These are phyloP conservation scores for Paxillus ammoniavirescens DNA, from an alignment of 768 basidiomycete species.

Conservation along the genomic window DNA sequence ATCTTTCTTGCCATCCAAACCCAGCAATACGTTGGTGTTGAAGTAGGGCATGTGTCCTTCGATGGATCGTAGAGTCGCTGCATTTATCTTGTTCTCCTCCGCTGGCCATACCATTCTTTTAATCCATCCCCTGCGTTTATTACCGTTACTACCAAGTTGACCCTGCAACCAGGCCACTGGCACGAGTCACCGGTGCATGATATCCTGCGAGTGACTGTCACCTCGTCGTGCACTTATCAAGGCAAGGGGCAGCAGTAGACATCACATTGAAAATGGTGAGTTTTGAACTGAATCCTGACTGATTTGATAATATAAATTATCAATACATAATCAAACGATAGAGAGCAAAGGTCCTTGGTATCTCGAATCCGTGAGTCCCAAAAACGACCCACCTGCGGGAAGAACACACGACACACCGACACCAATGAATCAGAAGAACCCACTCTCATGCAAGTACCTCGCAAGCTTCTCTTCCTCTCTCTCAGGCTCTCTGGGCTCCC, in stretches of 20 bases:
- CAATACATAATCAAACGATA: not conserved
- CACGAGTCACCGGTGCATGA: no score
- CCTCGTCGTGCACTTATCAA: no score
- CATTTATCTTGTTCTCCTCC: no score
- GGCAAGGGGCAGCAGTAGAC: no score
- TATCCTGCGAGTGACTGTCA: no score
- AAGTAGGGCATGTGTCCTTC: constrained; percentile 1
- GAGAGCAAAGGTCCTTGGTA: not conserved
- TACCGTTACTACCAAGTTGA: no score
- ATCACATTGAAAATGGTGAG: no score
- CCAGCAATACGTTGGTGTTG: not conserved
- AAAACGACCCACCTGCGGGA: not conserved
- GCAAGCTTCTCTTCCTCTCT: constrained; percentile 51
- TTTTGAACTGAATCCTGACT: no score
- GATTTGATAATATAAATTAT: not conserved
- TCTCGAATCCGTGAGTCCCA: not conserved
- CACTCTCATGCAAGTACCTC: constrained; percentile 38
- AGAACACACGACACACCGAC: not conserved
- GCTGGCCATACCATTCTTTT: no score
- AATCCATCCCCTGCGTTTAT: no score
- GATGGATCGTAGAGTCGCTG: not conserved
- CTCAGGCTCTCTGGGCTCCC: constrained; percentile 49
- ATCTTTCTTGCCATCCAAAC: not conserved
- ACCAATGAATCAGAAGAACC: constrained; percentile 29
- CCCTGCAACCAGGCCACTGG: no score